Evolutionary conservation across 1,139 yeast genomes (phyloP), one percentile per base, ranked within the genome.

Genomic region (Geotrichum klebahnii): DNA sequence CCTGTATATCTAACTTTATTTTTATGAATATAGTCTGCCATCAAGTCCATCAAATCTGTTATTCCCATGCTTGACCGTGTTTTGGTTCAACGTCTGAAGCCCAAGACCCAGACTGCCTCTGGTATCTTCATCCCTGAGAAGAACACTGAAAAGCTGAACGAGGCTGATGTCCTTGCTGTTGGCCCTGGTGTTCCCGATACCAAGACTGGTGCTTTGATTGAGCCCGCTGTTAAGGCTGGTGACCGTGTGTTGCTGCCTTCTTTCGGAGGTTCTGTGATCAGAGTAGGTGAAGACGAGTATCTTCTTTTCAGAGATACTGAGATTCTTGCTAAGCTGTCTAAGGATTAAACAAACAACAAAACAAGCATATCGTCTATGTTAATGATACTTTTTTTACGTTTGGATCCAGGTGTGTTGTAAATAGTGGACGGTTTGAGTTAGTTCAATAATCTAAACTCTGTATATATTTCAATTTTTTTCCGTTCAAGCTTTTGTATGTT

Each of bases 61-160:
- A 82, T 84, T 63, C 98, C 98, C 59, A 81, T 92, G 62, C 78
- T 92, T 63, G 97, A 92, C 81, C 85, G 97, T 74, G 92, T 92
- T 54, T 80, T 92, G 59, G 96, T 92, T 57, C 96, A 89, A 75
- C 85, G 96, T 72, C 73, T 86, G 66, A 89, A 89, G 78, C 95
- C 96, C 54, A 82, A 88, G 65, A 79, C 92, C 63, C 80, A 89
- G 75, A 92, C 98, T 53, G 87, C 96, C 51, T 83, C 95, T 43
- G 98, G 98, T 65, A 81, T 92, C 66, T 88, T 82, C 75, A 85
- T 92, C 59, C 98, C 98, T 57, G 98, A 92, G 74, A 88, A 88
- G 77, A 89, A 90, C 76, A 95, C 84, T 63, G 94, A 88, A 71
- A 92, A 92, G 75, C 80, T 88, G 68, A 86, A 86, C 76, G 75